These are phyloP conservation scores for Calocybe cyanea DNA, from an alignment of 768 basidiomycete genomes.

Conservation along the genomic window DNA sequence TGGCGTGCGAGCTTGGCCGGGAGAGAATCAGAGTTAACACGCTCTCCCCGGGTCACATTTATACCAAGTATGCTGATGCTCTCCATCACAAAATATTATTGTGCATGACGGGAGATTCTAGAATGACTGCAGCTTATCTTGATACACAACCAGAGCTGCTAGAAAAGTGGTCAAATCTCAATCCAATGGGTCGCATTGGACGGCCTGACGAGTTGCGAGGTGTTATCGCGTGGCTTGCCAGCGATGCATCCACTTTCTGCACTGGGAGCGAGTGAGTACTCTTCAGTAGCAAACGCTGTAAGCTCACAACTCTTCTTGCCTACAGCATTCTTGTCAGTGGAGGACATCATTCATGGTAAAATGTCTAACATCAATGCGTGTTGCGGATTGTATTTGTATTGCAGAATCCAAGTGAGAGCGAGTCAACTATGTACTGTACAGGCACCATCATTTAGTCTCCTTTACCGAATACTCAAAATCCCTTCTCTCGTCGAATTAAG, in stretches of 20 bases:
- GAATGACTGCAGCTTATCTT: conserved; percentile 74
- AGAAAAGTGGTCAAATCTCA: conserved; percentile 64
- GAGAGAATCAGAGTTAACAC: conserved; percentile 70
- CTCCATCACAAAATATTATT: no score
- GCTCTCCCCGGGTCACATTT: conserved; percentile 74
- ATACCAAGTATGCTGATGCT: conserved; percentile 47
- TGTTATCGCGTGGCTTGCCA: conserved; percentile 67
- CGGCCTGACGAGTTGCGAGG: conserved; percentile 72
- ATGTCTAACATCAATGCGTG: no score
- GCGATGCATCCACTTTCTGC: conserved; percentile 73
- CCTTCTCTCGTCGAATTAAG: conserved; percentile 47
- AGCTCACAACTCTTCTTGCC: conserved; percentile 1
- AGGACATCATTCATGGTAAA: conserved; percentile 62
- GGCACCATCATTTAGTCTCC: conserved; percentile 2
- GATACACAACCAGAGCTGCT: conserved; percentile 60
- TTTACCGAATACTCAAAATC: conserved; percentile 41
- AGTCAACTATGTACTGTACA: conserved; percentile 4
- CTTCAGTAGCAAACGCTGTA: no score
- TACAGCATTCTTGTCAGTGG: conserved; percentile 57
- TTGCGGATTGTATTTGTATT: no score
- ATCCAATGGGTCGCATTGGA: conserved; percentile 70
- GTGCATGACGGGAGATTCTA: no score
- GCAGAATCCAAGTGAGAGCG: no score
- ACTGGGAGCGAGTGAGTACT: conserved; percentile 76
- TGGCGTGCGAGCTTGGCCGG: conserved; percentile 75